Percentiles rank a stretch among this genome's conserved stretches.
phyloP scores from a whole-genome alignment of 1,284 basidiomycete genomes.

The Spongiforma sp. region DNA sequence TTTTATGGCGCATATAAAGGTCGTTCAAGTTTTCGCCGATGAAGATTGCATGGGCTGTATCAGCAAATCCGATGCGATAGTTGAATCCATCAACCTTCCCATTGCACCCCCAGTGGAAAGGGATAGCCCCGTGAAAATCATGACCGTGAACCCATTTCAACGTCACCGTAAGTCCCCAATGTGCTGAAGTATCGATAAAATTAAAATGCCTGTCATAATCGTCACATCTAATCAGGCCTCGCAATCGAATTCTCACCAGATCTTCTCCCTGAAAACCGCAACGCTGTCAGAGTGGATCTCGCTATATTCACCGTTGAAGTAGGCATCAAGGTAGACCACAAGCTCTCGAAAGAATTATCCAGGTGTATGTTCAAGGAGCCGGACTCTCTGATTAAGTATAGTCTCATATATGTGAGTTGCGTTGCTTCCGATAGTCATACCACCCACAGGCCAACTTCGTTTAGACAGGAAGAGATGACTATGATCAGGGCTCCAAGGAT shows the following conservation, averaged over 20 bases:
- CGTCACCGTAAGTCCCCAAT: constrained; percentile 5
- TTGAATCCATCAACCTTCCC: constrained; percentile 60
- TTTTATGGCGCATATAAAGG: constrained; percentile 85
- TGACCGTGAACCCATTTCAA: constrained; percentile 41
- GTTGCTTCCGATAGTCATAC: background rate
- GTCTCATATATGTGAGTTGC: constrained; percentile 80
- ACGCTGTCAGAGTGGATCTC: no score
- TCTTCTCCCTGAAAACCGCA: no score
- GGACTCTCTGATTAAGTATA: constrained; percentile 74
- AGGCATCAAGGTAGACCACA: constrained; percentile 69
- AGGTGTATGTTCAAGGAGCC: constrained; percentile 94
- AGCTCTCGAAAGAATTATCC: constrained; percentile 78
- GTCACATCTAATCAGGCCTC: background rate
- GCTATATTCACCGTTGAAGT: constrained; percentile 84
- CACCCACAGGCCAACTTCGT: background rate
- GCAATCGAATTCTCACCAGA: background rate
- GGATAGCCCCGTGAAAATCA: constrained; percentile 56
- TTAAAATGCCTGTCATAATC: background rate
- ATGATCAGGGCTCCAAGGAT: constrained; percentile 72
- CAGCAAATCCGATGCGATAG: constrained; percentile 60
- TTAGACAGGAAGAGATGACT: constrained; percentile 85
- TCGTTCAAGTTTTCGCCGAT: constrained; percentile 81
- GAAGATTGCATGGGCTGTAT: constrained; percentile 76
- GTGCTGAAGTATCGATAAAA: background rate
- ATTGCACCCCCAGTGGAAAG: constrained; percentile 45